Evolutionary conservation across 2,329 filamentous ascomycete genomes (phyloP).

Genomic region (Aphanocladium album): DNA sequence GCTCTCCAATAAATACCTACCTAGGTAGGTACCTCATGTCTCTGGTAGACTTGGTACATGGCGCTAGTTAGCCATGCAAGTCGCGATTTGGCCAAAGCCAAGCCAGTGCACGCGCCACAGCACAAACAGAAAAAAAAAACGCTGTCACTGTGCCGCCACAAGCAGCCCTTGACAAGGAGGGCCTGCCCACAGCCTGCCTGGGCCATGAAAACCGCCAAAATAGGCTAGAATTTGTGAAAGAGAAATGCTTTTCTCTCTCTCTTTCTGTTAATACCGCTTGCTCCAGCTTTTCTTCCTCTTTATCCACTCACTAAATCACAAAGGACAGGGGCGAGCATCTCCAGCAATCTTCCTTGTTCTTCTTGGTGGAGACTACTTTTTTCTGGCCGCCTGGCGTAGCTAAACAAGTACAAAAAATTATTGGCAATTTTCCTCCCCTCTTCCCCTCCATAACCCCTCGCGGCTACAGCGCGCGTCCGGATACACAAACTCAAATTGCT

Average conservation of each 20-base stretch:
- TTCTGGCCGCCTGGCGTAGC: conserved; percentile 4
- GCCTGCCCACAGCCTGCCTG: neutral
- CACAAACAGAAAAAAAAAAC: neutral
- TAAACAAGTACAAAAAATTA: conserved; percentile 10
- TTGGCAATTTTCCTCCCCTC: conserved; percentile 11
- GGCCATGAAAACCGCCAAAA: too few species aligned
- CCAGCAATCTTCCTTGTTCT: neutral
- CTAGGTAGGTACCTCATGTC: too few species aligned
- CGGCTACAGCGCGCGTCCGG: conserved; percentile 11
- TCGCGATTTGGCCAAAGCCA: neutral
- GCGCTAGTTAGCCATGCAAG: neutral
- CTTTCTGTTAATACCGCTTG: neutral
- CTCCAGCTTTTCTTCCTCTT: neutral
- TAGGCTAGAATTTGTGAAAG: too few species aligned
- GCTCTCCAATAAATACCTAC: neutral
- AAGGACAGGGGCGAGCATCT: neutral
- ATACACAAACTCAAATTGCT: conserved; percentile 2
- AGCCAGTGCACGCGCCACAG: neutral
- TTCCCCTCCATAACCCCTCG: conserved; percentile 14
- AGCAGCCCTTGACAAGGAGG: neutral
- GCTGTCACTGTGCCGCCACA: neutral
- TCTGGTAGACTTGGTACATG: neutral
- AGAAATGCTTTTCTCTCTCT: neutral
- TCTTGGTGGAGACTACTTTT: conserved; percentile 3
- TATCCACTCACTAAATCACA: neutral